Evolutionary conservation across 176 grass and related monocot species (phyloP).

Genomic region (Triticum turgidum): DNA sequence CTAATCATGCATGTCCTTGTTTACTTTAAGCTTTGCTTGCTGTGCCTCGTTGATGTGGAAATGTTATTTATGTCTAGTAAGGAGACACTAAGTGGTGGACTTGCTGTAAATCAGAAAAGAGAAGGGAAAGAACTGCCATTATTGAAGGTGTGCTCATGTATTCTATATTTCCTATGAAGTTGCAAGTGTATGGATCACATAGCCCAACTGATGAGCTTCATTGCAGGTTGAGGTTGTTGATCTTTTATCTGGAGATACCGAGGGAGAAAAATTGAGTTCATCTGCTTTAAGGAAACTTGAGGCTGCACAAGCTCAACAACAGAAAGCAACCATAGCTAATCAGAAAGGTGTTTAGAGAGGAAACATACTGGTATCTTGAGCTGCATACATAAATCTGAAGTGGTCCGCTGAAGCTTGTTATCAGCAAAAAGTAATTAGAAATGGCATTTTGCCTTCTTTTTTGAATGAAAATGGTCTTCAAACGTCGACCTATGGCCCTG

Average conservation of each 20-base stretch:
- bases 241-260: conserved; percentile 47
- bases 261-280: conserved; percentile 61
- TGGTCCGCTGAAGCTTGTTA: neutral
- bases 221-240: conserved; percentile 71
- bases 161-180: neutral
- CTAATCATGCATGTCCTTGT: neutral
- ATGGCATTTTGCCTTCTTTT: conserved; percentile 13
- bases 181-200: neutral
- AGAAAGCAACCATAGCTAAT: conserved; percentile 10
- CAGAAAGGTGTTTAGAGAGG: conserved; percentile 15
- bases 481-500: conserved; percentile 12
- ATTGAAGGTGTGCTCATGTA: conserved; percentile 41
- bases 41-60: conserved; percentile 2
- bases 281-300: conserved; percentile 60
- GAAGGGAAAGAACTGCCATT: conserved; percentile 47
- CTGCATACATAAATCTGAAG: conserved; percentile 7
- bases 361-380: conserved; percentile 6
- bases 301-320: conserved; percentile 29
- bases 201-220: neutral
- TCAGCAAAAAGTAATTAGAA: neutral
- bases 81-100: conserved; percentile 57
- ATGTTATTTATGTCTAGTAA: conserved; percentile 46
- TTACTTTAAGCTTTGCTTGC: neutral
- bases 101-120: conserved; percentile 64
- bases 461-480: conserved; percentile 7